phyloP scores from a whole-genome alignment of 2,329 filamentous ascomycete genomes.

The Clonostachys solani region DNA sequence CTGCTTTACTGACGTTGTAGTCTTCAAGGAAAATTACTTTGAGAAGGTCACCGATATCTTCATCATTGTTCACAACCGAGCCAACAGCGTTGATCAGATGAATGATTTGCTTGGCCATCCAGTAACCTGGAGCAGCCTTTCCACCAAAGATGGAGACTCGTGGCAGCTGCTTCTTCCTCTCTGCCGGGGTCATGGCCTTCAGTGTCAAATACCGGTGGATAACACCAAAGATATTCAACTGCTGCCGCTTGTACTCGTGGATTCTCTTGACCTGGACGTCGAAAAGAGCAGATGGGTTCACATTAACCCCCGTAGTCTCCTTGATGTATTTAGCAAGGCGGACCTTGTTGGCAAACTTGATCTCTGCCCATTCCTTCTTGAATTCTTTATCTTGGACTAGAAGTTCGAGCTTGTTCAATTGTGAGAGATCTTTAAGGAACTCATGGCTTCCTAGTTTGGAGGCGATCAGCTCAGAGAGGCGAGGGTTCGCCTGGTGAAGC shows the following conservation, averaged over 20 bases:
- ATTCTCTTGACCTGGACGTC: slow-evolving; percentile 99
- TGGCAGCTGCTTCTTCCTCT: slow-evolving; percentile 80
- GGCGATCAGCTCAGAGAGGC: slow-evolving; percentile 86
- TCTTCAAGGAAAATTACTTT: slow-evolving; percentile 98
- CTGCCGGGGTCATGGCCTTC: slow-evolving; percentile 78
- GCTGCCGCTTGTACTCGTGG: slow-evolving; percentile 98
- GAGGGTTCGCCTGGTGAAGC: slow-evolving; percentile 96
- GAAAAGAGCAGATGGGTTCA: slow-evolving; percentile 86
- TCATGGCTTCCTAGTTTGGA: slow-evolving; percentile 79
- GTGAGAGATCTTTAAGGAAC: slow-evolving; percentile 87
- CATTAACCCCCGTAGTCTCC: slow-evolving; percentile 69
- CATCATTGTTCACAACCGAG: slow-evolving; percentile 84
- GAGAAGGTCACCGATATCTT: slow-evolving; percentile 86
- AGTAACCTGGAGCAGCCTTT: slow-evolving; percentile 96
- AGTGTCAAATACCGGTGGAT: slow-evolving; percentile 91
- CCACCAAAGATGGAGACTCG: slow-evolving; percentile 96
- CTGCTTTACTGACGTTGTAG: slow-evolving; percentile 99
- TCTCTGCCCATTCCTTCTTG: slow-evolving; percentile 90
- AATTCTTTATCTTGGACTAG: slow-evolving; percentile 83
- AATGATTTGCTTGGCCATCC: slow-evolving; percentile 99
- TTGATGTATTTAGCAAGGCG: slow-evolving; percentile 90
- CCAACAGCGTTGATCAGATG: slow-evolving; percentile 94
- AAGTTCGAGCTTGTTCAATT: slow-evolving; percentile 81
- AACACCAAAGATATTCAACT: slow-evolving; percentile 97
- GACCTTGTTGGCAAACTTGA: slow-evolving; percentile 96